Base-by-base conservation (phyloP, 208 protist species). In the Acanthamoeba healyi region DNA sequence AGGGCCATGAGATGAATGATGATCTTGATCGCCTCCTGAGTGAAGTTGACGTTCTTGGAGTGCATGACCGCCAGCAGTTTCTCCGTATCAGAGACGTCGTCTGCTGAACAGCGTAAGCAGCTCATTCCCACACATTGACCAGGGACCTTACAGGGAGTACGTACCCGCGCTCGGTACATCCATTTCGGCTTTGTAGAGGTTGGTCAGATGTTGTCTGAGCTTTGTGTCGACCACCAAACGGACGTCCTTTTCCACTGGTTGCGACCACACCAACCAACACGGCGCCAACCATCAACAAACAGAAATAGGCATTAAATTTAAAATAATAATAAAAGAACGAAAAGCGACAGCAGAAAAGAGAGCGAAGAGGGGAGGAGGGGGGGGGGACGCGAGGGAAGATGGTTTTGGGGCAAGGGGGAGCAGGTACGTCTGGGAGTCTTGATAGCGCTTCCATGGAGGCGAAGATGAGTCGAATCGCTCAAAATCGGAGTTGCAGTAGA, bases 31-130 rank as follows among this genome's bases (percentile, higher is more conserved):
- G 70, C 89, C 89, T 94, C 89, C 36, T 94, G 67, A 9, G 42
- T 65, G 40, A 94, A 94, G 67, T 94, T 94, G 22, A 94, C 89
- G 32, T 94, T 94, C 67, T 82, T 94, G 26, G 89, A 94, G 40
- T 94, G 61, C 56, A 94, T 70, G 22, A 94, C 61, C 10, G 49
- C 89, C n/a, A 94, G 24, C 44, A 94, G 51, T 46, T 94, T 94
- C 89, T 94, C 89, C 34, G 46, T 49, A 44, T 94, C 89, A 12
- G 89, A 84, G 61, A 94, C 42, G 17, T 77, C 56, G 17, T 44
- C 70, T 34, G 74, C 24, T 84, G 34, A 7, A 72, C 63, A 72
- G 58, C 63, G 19, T 36, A 72, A n/a, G 0, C 2, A 2, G 38
- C 15, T 26, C 10, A 15, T 3, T 6, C 15, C 12, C 15, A 3